Percentiles rank a stretch among this genome's conserved stretches.
Conservation (phyloP, 352 stramenopile species). For the Phytophthora litchii region DNA sequence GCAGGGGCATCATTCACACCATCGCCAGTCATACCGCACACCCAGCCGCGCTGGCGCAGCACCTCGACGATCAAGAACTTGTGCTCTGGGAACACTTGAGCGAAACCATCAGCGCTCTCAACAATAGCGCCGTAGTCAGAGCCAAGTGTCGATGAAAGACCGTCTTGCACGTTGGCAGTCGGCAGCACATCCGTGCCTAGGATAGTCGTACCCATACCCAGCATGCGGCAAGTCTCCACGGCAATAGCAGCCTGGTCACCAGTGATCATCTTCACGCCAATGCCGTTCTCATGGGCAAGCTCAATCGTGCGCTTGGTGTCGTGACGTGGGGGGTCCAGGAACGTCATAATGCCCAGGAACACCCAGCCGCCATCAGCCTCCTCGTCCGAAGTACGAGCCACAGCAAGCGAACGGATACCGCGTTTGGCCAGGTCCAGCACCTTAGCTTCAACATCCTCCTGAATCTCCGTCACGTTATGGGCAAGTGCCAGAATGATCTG, state of each 20-base stretch:
- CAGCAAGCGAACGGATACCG: constrained; percentile 89
- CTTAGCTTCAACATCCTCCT: constrained; percentile 84
- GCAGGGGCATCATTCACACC: constrained; percentile 72
- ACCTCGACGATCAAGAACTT: constrained; percentile 93
- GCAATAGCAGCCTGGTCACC: constrained; percentile 95
- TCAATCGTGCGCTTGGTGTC: constrained; percentile 95
- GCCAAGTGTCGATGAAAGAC: constrained; percentile 56
- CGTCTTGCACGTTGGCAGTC: constrained; percentile 62
- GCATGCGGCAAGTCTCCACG: constrained; percentile 90
- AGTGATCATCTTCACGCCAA: constrained; percentile 98
- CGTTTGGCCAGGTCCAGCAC: constrained; percentile 90
- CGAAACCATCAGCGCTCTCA: constrained; percentile 94
- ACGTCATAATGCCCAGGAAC: constrained; percentile 95
- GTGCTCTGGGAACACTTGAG: constrained; percentile 92
- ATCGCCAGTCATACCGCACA: constrained; percentile 82
- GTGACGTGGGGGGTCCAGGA: constrained; percentile 95
- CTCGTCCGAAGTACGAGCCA: constrained; percentile 80
- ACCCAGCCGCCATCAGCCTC: constrained; percentile 89
- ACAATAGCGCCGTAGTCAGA: constrained; percentile 86
- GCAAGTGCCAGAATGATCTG: constrained; percentile 91
- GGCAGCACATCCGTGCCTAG: constrained; percentile 80
- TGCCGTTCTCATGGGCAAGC: constrained; percentile 88
- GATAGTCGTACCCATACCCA: constrained; percentile 92
- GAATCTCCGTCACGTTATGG: constrained; percentile 77
- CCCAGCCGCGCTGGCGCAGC: constrained; percentile 77